phyloP scores from a whole-genome alignment of 2,329 filamentous ascomycete species.

The Rutstroemia sp. region DNA sequence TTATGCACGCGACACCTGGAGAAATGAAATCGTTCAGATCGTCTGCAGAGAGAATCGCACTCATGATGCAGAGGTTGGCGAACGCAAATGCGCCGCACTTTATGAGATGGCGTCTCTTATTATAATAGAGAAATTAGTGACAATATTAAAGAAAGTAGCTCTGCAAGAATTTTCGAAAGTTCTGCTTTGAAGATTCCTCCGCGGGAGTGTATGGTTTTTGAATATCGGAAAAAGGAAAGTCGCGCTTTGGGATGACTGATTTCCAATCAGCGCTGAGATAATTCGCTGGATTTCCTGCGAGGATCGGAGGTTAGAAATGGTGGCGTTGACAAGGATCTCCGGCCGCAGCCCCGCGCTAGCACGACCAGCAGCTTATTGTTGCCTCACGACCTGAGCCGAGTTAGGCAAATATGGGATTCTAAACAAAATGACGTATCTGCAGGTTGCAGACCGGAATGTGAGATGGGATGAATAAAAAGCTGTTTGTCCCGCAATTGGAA shows the following conservation, averaged over 20 bases:
- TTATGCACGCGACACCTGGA: slow-evolving; percentile 95
- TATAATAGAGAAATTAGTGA: background rate
- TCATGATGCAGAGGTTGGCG: slow-evolving; percentile 54
- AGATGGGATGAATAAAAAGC: too few relatives aligned
- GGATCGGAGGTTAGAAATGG: slow-evolving; percentile 1
- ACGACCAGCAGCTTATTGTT: background rate
- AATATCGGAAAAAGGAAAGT: slow-evolving; percentile 1
- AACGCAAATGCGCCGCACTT: slow-evolving; percentile 17
- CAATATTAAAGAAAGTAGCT: background rate
- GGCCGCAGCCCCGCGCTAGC: background rate
- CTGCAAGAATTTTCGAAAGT: background rate
- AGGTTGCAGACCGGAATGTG: too few relatives aligned
- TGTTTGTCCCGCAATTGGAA: too few relatives aligned
- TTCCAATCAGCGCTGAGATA: slow-evolving; percentile 7
- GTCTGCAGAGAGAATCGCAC: slow-evolving; percentile 92
- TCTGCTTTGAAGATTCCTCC: too few relatives aligned
- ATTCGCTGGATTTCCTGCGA: slow-evolving; percentile 7
- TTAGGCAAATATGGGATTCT: too few relatives aligned
- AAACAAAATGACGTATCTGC: background rate
- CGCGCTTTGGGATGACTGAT: background rate
- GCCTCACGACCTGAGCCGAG: background rate
- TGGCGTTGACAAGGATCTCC: background rate
- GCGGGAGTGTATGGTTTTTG: background rate
- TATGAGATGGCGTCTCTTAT: background rate
- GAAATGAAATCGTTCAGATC: slow-evolving; percentile 99